Conservation (phyloP, 2,329 filamentous ascomycete species). For the Ophiostoma quercus region DNA sequence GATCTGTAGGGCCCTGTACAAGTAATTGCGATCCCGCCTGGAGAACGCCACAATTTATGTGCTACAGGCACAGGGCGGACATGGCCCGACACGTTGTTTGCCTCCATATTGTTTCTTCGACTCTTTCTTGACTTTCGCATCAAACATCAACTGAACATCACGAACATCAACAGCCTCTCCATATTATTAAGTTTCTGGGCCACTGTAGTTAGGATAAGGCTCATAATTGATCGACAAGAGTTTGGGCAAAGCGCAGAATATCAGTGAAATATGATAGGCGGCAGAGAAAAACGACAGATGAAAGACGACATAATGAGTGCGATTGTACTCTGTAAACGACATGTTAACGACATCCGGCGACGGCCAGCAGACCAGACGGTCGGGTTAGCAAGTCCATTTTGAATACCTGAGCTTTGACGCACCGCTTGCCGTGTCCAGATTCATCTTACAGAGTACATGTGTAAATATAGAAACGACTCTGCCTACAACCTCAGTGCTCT, state of each 20-base stretch:
- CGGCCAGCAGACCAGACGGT: neutral
- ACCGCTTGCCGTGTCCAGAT: slow-evolving; percentile 6
- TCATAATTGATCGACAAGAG: neutral
- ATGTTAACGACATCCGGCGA: neutral
- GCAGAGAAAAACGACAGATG: slow-evolving; percentile 4
- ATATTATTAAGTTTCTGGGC: neutral
- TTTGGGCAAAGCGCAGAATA: neutral
- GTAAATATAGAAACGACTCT: neutral
- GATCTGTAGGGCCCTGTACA: neutral
- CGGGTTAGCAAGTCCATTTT: neutral
- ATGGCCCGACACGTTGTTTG: neutral
- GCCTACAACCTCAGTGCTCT: neutral
- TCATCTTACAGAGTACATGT: neutral
- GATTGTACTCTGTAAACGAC: neutral
- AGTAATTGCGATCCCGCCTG: neutral
- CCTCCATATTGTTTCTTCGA: neutral
- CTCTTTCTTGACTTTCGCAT: neutral
- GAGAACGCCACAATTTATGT: neutral
- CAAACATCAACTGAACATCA: neutral
- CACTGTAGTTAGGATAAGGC: neutral
- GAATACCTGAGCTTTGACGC: neutral
- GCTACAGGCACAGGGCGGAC: neutral
- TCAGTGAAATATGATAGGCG: neutral
- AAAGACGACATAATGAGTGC: neutral
- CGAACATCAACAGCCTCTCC: neutral